Percentiles rank a stretch among this genome's conserved stretches.
phyloP scores from a whole-genome alignment of 2,329 filamentous ascomycete species.

The Colletotrichum aenigma region DNA sequence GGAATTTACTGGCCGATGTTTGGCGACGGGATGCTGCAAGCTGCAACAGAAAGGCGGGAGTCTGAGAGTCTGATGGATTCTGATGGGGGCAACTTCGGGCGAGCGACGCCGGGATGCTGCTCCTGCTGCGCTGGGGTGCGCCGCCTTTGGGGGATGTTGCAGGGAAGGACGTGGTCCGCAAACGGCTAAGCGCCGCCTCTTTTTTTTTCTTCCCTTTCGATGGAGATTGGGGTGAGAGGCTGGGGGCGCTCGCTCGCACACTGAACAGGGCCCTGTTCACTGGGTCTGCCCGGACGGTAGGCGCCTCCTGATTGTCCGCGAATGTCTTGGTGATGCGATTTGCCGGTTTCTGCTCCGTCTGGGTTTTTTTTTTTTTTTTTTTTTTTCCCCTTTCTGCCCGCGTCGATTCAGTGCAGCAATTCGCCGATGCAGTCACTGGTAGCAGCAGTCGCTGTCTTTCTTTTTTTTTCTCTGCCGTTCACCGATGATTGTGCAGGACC shows the following conservation, averaged over 20 bases:
- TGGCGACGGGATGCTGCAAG: slow-evolving; percentile 10
- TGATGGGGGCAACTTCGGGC: slow-evolving; percentile 15
- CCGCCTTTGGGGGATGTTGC: not conserved
- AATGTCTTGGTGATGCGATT: slow-evolving; percentile 13
- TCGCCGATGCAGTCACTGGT: not conserved
- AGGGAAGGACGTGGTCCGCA: not conserved
- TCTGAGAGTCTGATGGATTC: slow-evolving; percentile 12
- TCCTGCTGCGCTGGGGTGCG: not conserved
- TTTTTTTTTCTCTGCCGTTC: not conserved
- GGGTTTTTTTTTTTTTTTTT: not conserved
- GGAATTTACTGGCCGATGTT: slow-evolving; percentile 2
- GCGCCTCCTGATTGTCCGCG: slow-evolving; percentile 4
- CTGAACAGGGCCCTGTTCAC: not conserved
- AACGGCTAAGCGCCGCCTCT: not conserved
- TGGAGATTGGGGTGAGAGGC: not conserved
- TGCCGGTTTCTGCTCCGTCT: slow-evolving; percentile 13
- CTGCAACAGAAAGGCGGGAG: slow-evolving; percentile 18
- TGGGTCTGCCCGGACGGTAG: not conserved
- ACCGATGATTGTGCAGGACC: not conserved
- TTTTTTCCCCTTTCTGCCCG: not conserved
- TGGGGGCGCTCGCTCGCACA: not conserved
- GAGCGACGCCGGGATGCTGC: slow-evolving; percentile 18
- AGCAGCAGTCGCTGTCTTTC: not conserved
- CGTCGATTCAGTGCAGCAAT: not conserved
- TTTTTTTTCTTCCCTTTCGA: not conserved